Evolutionary conservation across 495 filamentous ascomycete genomes (phyloP).

Genomic region (Penicillium robsamsonii): DNA sequence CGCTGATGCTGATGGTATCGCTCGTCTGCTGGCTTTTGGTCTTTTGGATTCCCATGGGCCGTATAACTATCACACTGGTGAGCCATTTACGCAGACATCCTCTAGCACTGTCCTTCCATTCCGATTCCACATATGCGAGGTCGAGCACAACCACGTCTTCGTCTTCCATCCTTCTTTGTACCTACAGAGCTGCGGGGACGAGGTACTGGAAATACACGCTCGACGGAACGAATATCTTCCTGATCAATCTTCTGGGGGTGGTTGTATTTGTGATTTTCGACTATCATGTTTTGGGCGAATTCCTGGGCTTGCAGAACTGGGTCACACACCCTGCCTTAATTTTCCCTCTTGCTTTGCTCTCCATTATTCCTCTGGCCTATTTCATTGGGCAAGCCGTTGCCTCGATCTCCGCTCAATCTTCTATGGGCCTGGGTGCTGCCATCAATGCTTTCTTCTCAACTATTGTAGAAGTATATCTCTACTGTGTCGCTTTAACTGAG

Average conservation of each 20-base stretch:
- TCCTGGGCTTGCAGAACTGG: slow-evolving; percentile 64
- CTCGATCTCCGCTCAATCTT: slow-evolving; percentile 97
- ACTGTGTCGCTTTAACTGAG: slow-evolving; percentile 89
- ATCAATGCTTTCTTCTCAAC: slow-evolving; percentile 99
- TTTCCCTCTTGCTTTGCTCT: slow-evolving; percentile 80
- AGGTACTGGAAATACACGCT: slow-evolving; percentile 99
- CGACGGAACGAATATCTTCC: slow-evolving; percentile 97
- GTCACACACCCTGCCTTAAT: slow-evolving; percentile 80
- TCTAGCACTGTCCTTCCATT: slow-evolving; percentile 87
- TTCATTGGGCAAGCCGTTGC: slow-evolving; percentile 99
- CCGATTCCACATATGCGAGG: slow-evolving; percentile 73
- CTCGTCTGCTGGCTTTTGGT: slow-evolving; percentile 92
- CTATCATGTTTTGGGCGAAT: slow-evolving; percentile 69
- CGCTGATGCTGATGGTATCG: slow-evolving; percentile 82
- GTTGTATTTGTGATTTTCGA: slow-evolving; percentile 92
- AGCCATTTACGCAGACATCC: slow-evolving; percentile 92
- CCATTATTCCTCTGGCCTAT: slow-evolving; percentile 96
- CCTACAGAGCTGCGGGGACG: slow-evolving; percentile 88
- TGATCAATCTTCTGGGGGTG: slow-evolving; percentile 92
- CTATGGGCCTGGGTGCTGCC: slow-evolving; percentile 98
- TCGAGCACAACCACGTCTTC: slow-evolving; percentile 60
- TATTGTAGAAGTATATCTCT: slow-evolving; percentile 95
- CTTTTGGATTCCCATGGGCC: slow-evolving; percentile 98
- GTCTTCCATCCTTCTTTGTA: slow-evolving; percentile 90
- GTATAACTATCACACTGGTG: slow-evolving; percentile 84